Conservation (phyloP, 192 early-diverging fungal species). For the Phlyctochytrium arcticum region DNA sequence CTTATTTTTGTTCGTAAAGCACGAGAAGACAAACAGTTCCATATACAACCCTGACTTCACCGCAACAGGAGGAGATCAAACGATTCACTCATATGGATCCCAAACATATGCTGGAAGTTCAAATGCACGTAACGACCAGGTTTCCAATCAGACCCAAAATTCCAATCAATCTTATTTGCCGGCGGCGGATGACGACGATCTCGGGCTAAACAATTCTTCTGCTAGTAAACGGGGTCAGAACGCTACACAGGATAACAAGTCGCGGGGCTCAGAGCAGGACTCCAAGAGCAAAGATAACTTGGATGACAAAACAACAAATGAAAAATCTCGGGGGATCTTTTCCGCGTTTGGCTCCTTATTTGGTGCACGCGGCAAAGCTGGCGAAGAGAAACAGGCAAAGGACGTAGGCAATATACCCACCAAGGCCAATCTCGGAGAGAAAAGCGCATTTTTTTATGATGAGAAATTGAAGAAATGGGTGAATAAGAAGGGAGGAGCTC, state of each 20-base stretch:
- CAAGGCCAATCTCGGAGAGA: constrained; percentile 85
- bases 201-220: neutral
- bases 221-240: neutral
- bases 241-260: neutral
- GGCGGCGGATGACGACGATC: neutral
- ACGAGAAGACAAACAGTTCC: no score
- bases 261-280: neutral
- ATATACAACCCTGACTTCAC: no score
- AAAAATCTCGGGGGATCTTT: constrained; percentile 23
- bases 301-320: neutral
- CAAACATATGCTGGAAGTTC: no score
- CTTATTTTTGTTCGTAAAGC: no score
- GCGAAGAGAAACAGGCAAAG: neutral
- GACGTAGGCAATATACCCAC: constrained; percentile 33
- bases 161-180: neutral
- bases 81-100: no score
- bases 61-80: no score
- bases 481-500: constrained; percentile 56
- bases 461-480: constrained; percentile 84
- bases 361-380: constrained; percentile 21
- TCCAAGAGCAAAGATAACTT: neutral
- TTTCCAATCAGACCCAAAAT: no score
- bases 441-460: constrained; percentile 84
- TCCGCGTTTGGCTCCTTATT: constrained; percentile 34
- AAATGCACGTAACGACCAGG: no score